Base-by-base conservation (phyloP, 192 early-diverging fungal genomes). In the Phycomyces nitens region DNA sequence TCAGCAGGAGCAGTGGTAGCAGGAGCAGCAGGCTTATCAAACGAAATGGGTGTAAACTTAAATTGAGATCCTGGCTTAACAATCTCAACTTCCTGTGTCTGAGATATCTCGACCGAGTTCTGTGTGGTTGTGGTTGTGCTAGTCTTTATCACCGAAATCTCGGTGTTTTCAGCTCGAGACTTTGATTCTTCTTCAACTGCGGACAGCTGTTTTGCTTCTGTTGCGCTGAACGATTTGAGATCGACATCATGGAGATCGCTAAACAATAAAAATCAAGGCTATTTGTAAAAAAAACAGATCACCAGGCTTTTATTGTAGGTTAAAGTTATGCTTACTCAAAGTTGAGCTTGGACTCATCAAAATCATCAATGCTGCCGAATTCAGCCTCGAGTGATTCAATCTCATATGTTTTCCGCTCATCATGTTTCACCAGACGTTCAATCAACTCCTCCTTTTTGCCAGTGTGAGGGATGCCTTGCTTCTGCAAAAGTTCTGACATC, bases 391-490 rank as follows among this genome's bases (percentile, higher is more conserved):
- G 42, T 21, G 60, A 58, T 23, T 53, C 60, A 27, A 68, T 56
- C 20, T 73, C 68, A 15, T 66, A 68, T 7, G 74, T 72, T 41
- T 80, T 78, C 18, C 72, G 73, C 14, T 69, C 67, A 62, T 80
- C 74, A 52, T 86, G 77, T 51, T 82, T 77, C 39, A 88, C 50
- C 15, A 88, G 65, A 51, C 87, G 77, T 20, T 77, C 74, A 53
- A 88, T 75, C 38, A 88, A 69, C 20, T 88, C 87, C 18, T 86
- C 85, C 66, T 88, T 88, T 62, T 84, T 88, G 24, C 87, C 87
- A 40, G 74, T 73, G 53, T 76, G 73, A 12, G 85, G 76, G 47
- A 88, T 69, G 44, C 77, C 77, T 23, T 69, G 69, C 41, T 80
- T 77, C 22, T 76, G 71, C 4, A 88, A 66, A 56, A 82, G 69